Base-by-base conservation (phyloP, 2,329 filamentous ascomycete genomes). In the Calonectria fujianensis region DNA sequence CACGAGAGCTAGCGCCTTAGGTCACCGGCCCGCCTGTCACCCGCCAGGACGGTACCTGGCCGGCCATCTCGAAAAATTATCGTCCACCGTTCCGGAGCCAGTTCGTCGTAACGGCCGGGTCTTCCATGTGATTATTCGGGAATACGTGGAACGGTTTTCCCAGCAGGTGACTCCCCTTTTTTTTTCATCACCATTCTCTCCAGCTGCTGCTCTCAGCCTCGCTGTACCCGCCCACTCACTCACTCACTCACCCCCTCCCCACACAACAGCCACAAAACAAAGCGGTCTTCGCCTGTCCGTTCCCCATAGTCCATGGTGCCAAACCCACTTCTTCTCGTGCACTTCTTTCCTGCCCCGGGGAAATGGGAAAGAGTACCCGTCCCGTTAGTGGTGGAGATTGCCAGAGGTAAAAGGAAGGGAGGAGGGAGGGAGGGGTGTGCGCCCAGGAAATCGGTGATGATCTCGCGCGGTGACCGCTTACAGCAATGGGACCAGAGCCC, bases 31-130 rank as follows among this genome's bases (percentile, higher is more conserved):
- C 18, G 18, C 3, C 0, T 1, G 0, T 16, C 3, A 0, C 37
- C 13, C 2, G n/a, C 9, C 14, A 14, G 9, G 2, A 6, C 29
- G 16, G 7, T 79, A 80, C 79, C 11, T 37, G 2, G 1, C 0
- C 0, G 2, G 0, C 5, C 61, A 80, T 80, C 79, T 79, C 79
- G 79, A 76, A 72, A 80, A 81, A 80, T 80, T 73, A 70, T 80
- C 79, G 79, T 81, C 64, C 50, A 69, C 71, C 74, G 65, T 72
- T 57, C 64, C 71, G 67, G 45, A 29, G 35, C 27, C 41, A 70
- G 32, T 72, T 78, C 78, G 73, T 77, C 68, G 70, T 65, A 77
- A 73, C 66, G 66, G 45, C 59, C 65, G 57, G 71, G 39, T 16
- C 32, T 59, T 59, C 71, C 71, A 73, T 73, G 71, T 73, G 71